phyloP scores from a whole-genome alignment of 306 rosid species.

The Gynostemma pentaphyllum region DNA sequence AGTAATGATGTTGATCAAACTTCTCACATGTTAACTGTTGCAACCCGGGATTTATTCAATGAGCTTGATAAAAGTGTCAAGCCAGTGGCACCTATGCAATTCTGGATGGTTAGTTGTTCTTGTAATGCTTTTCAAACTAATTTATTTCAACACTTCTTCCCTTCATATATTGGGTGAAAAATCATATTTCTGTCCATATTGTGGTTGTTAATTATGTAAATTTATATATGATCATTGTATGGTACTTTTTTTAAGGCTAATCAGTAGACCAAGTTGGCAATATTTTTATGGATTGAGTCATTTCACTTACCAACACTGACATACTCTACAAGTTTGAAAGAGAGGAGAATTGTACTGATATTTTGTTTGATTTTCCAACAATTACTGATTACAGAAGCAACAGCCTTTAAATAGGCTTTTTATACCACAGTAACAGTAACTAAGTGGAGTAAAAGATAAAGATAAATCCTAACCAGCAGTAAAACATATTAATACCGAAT shows the following conservation, averaged over 20 bases:
- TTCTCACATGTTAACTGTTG: conserved; percentile 80
- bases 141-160: neutral
- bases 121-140: neutral
- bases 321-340: too few species aligned
- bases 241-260: neutral
- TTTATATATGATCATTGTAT: neutral
- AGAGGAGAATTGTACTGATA: too few species aligned
- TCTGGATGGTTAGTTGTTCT: conserved; percentile 77
- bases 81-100: conserved; percentile 98
- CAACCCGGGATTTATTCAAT: conserved; percentile 77
- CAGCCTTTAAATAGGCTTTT: too few species aligned
- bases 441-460: too few species aligned
- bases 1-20: conserved; percentile 84
- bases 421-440: too few species aligned
- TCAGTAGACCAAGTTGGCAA: neutral
- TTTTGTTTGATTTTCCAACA: too few species aligned
- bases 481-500: too few species aligned
- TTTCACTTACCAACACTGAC: neutral
- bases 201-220: neutral
- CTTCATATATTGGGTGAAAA: conserved; percentile 3
- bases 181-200: neutral
- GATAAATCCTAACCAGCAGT: too few species aligned
- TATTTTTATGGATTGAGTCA: neutral
- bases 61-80: conserved; percentile 87
- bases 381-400: too few species aligned